Evolutionary conservation across 2,329 filamentous ascomycete species (phyloP), one percentile per base, ranked within the genome.

Genomic region (Tolypocladium pustulatum): DNA sequence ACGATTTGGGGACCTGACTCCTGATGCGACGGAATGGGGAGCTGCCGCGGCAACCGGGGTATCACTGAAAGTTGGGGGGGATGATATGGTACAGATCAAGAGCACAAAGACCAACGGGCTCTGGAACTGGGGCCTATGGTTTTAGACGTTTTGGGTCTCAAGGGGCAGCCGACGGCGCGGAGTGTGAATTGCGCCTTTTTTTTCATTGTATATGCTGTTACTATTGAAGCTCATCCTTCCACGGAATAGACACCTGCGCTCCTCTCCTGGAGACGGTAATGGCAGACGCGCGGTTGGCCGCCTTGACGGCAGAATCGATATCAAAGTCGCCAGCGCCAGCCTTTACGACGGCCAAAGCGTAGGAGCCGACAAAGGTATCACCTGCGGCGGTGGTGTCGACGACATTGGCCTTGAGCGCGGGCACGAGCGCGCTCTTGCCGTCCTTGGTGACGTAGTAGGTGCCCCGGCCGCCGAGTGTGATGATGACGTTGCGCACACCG

Each of bases 301-400:
- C 86, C 58, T 74, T 65, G 58, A 77, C 68, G 34, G 87, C 85
- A 1, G 78, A 76, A 60, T 81, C 81, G 52, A 88, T 78, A 59
- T 81, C 78, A 59, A 84, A 81, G 15, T 59, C 61, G 15, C 59
- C 66, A 32, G 60, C 65, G 40, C 63, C 64, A n/a, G 68, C 69
- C 57, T 69, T 78, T 43, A 90, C 89, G 36, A 88, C 81, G 59
- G 85, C 83, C 32, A 94, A 83, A 3, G 90, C 89, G 71, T 96
- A 96, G 27, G 85, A 88, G 2, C 94, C 93, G 6, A 95, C 90
- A 74, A 97, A 97, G 0, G 93, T 97, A 71, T 97, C 93, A 0
- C 93, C 93, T 6, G 94, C 94, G 1, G 89, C 93, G 9, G 93
- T 97, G 1, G 93, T 97, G 71, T 97, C 93, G 5, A 97, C 84